Evolutionary conservation across 176 grass and related monocot species (phyloP).

Genomic region (Ampelocalamus luodianensis): DNA sequence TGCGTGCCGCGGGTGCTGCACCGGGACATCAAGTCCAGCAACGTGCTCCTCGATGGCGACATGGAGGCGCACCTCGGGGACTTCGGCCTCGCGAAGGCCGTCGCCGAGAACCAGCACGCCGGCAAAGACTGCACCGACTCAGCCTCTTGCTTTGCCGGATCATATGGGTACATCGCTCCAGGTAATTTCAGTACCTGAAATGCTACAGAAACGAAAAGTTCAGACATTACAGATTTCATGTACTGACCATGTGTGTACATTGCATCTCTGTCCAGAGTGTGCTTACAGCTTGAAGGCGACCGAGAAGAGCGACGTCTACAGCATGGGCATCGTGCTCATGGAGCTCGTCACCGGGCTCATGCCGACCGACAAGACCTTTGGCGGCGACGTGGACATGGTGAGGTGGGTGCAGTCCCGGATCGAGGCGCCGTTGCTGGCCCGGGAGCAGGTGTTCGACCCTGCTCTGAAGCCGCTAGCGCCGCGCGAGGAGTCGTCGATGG

Average conservation of each 20-base stretch:
- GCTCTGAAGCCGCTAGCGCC: slow-evolving; percentile 62
- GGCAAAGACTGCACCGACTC: slow-evolving; percentile 67
- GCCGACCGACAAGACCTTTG: slow-evolving; percentile 83
- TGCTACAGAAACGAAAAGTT: background rate
- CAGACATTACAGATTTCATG: background rate
- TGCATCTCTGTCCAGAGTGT: slow-evolving; percentile 59
- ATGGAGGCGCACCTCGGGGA: slow-evolving; percentile 99
- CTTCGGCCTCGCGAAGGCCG: slow-evolving; percentile 89
- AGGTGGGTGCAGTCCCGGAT: slow-evolving; percentile 76
- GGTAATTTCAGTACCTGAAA: slow-evolving; percentile 50
- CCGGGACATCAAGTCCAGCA: slow-evolving; percentile 94
- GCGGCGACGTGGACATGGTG: slow-evolving; percentile 86
- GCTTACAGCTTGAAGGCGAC: slow-evolving; percentile 87
- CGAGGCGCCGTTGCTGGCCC: slow-evolving; percentile 28
- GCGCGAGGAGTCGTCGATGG: slow-evolving; percentile 66
- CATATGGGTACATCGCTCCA: slow-evolving; percentile 95
- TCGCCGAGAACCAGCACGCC: slow-evolving; percentile 46
- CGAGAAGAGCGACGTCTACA: slow-evolving; percentile 88
- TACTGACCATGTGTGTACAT: background rate
- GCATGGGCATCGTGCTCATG: slow-evolving; percentile 94
- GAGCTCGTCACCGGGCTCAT: slow-evolving; percentile 76
- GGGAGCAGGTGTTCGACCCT: slow-evolving; percentile 67
- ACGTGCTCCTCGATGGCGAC: slow-evolving; percentile 81
- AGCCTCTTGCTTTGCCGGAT: slow-evolving; percentile 81
- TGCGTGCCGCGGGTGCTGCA: slow-evolving; percentile 78